Base-by-base conservation (phyloP, 768 basidiomycete species). In the Lentinula boryana region DNA sequence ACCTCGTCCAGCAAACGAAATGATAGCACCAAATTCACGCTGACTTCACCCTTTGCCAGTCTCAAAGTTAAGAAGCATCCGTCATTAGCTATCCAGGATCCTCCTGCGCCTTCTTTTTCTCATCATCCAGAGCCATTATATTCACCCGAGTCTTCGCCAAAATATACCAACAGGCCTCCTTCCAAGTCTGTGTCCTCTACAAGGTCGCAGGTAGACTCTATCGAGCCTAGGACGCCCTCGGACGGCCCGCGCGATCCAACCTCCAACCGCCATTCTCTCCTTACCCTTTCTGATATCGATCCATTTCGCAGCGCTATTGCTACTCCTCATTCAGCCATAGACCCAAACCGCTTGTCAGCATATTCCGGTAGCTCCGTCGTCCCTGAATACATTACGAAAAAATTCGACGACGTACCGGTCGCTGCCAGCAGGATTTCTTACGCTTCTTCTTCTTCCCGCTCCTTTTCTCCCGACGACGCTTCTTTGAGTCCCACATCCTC, bases 261-360 rank as follows among this genome's bases (percentile, higher is more conserved):
- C 21, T 35, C 41, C 21, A 55, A 66, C 41, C 75, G 80, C 44
- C 77, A 80, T 43, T 87, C 87, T 2, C 71, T 88, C 59, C 68
- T 88, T 57, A 86, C 86, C 3, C 75, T 86, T 23, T 83, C 84
- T 9, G 87, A 88, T 65, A 61, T 75, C 6, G 86, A 88, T 73
- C 87, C 87, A 5, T 88, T 88, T 18, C 76, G 77, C 48, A 48
- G 46, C 21, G 75, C 76, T 46, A 74, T 82, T 38, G 68, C 80
- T 23, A 64, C 80, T 64, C 74, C 60, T 64, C 75, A 63, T 75
- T 69, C 58, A 78, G 72, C 74, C 63, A 65, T 70, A 48, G 81
- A 82, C 64, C 76, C 74, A 21, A 80, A 74, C 67, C 78, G 78
- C 60, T 72, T 83, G 32, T 85, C 85, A 23, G 78, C 75, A 13